A percentile compares a stretch with the other conserved stretches of the same genome.
Conservation (phyloP, 192 early-diverging fungal genomes). For the Gryganskiella cystojenkinii region DNA sequence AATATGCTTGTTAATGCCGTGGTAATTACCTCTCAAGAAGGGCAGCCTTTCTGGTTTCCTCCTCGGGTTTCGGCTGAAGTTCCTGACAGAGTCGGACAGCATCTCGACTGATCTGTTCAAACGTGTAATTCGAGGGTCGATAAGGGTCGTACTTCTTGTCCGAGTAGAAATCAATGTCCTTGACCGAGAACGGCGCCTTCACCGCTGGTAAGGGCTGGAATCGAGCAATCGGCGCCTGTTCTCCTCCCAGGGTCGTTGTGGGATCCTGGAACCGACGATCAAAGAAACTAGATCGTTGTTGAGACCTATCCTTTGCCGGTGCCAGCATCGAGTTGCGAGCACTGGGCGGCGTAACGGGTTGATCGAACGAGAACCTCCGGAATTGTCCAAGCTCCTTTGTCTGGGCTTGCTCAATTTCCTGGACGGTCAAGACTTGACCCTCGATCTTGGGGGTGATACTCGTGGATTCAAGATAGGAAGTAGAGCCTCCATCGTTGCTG, state of each 20-base stretch:
- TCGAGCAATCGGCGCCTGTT: too few relatives aligned
- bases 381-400: slow-evolving; percentile 12
- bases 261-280: slow-evolving; percentile 16
- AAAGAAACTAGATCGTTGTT: slow-evolving; percentile 1
- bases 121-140: slow-evolving; percentile 22
- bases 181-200: slow-evolving; percentile 30
- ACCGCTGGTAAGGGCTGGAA: background rate
- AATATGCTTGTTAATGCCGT: too few relatives aligned
- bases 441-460: background rate
- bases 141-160: slow-evolving; percentile 49
- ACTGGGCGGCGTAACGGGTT: slow-evolving; percentile 14
- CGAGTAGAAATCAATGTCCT: slow-evolving; percentile 49
- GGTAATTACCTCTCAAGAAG: slow-evolving; percentile 17
- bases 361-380: slow-evolving; percentile 21
- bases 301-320: too few relatives aligned
- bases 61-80: slow-evolving; percentile 34
- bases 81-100: slow-evolving; percentile 30
- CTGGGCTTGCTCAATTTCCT: slow-evolving; percentile 44
- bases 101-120: slow-evolving; percentile 32
- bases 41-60: slow-evolving; percentile 38
- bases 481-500: background rate
- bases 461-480: background rate
- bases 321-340: slow-evolving; percentile 3
- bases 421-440: slow-evolving; percentile 17
- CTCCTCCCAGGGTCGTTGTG: background rate